Conservation (phyloP, 169 alveolate species). For the Eimeria sp. region DNA sequence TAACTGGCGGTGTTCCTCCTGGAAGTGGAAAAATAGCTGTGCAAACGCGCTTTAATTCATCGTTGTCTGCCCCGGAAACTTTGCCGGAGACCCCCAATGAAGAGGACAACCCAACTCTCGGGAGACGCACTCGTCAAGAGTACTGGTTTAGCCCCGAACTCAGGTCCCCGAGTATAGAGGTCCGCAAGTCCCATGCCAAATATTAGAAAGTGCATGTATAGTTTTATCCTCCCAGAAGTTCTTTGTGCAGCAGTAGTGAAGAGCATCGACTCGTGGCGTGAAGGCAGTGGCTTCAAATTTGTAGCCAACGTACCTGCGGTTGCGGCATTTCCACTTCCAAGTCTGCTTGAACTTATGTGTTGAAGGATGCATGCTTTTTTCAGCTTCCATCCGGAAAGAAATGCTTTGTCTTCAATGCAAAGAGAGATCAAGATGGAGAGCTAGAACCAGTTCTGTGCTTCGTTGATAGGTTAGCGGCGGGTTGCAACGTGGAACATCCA, state of each 20-base stretch:
- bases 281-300: background rate
- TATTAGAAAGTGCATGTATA: background rate
- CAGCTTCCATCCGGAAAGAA: conserved; percentile 85
- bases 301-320: background rate
- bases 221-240: background rate
- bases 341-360: background rate
- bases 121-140: background rate
- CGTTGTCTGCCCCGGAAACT: background rate
- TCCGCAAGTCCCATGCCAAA: background rate
- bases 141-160: conserved; percentile 45
- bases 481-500: background rate
- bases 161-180: conserved; percentile 63
- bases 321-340: background rate
- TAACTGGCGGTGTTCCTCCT: background rate
- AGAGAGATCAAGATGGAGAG: conserved; percentile 84
- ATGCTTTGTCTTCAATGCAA: conserved; percentile 83
- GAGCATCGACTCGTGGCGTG: too few relatives aligned
- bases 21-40: background rate
- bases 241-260: too few relatives aligned
- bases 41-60: background rate
- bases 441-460: conserved; percentile 85
- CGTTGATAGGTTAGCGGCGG: conserved; percentile 76
- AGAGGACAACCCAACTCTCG: background rate
- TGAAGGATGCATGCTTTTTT: background rate
- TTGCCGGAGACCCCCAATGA: conserved; percentile 15